Evolutionary conservation across 345 rosid genomes (phyloP), one percentile per base, ranked within the genome.

Genomic region (Acer saccharum): DNA sequence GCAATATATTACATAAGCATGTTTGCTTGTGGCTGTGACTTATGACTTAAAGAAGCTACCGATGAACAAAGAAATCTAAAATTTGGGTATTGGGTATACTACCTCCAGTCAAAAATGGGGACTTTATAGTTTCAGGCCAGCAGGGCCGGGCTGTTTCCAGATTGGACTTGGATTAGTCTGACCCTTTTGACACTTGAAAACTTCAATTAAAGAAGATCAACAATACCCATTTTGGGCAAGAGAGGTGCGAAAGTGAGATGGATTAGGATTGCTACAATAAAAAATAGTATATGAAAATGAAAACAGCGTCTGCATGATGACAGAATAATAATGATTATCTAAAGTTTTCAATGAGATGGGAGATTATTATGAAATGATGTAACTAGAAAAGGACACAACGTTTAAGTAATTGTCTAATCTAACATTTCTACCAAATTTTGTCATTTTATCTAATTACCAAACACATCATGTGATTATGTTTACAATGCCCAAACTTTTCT

Each of bases 61-160:
- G 69, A 54, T 50, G n/a, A 50, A 69, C 65, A 12, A 35, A 13
- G 23, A 35, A 1, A 23, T 8, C 9, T 52, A 27, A 27, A 27
- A 57, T 41, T 76, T 68, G n/a, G 57, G 74, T 3, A 20, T 68
- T 35, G 52, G 65, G 67, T 35, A 16, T 63, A 11, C 25, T 89
- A 95, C 98, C 98, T 95, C 98, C 94, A 4, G 99, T 95, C 84
- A 95, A 83, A 84, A 91, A 32, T 35, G 1, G 39, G 39, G 39
- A 35, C 6, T 35, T 35, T 4, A 35, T n/a, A n/a, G n/a, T n/a
- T n/a, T n/a, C n/a, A n/a, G n/a, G n/a, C n/a, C n/a, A n/a, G n/a
- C n/a, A n/a, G n/a, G n/a, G n/a, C n/a, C n/a, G n/a, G 39, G 39
- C 39, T 35, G 39, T 35, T 35, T 35, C 39, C 6, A 35, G 39